Base-by-base conservation (phyloP, 2,329 filamentous ascomycete species). In the Davidsoniella australis region DNA sequence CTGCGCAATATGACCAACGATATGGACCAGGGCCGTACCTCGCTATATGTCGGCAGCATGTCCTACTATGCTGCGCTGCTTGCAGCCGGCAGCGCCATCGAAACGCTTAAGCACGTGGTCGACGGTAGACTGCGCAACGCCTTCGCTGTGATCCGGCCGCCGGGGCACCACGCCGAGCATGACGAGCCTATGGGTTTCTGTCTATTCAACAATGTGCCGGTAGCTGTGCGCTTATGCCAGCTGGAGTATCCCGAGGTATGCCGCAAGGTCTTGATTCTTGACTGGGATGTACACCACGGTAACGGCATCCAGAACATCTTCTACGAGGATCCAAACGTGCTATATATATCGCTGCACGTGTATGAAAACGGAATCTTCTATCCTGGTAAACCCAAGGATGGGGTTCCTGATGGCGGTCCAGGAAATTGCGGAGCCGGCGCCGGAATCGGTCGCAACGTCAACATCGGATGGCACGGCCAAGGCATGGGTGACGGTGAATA, bases 291-390 rank as follows among this genome's bases (percentile, higher is more conserved):
- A 10, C 77, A 81, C 53, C 77, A 81, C 56, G 84, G 91, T 49
- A 98, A 98, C 61, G 91, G 91, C 9, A 84, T 94, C 24, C 91
- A 98, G 60, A 88, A 94, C 59, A 89, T 93, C 46, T 96, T 96
- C 58, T 96, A 96, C 61, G 71, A 88, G 37, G 85, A 98, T 57
- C 85, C 89, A 0, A 95, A 95, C 58, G 80, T 98, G 16, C 75
- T 98, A 2, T 98, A 98, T 62, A 86, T 98, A 49, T 98, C 91
- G 0, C 66, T 95, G 5, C 91, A 98, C 58, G 87, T 96, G 18
- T 91, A 91, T 59, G 73, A 78, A 51, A 76, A 85, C 54, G 89
- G 88, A 1, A 66, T 66, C 0, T 98, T 96, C 62, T 98, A 98
- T 59, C 91, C 91, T 0, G 77, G 76, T 12, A 69, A 70, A 52